Evolutionary conservation across 805 yeast genomes (phyloP).

Genomic region (Kuraishia borneana): DNA sequence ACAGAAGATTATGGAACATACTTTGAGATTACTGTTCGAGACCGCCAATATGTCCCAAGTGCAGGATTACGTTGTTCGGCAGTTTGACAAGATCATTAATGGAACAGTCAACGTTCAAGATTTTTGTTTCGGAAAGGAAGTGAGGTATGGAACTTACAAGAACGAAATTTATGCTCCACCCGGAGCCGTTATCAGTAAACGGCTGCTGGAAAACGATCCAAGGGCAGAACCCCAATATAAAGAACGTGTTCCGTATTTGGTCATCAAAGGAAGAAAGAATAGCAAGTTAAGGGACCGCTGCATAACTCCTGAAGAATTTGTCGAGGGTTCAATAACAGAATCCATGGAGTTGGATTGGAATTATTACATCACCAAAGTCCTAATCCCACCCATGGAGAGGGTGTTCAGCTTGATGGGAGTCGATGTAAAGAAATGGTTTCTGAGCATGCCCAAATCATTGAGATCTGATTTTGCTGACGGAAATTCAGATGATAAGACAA

Average conservation of each 20-base stretch:
- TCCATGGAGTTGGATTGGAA: conserved; percentile 55
- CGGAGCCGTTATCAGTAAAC: conserved; percentile 76
- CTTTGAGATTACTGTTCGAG: conserved; percentile 59
- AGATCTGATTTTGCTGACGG: conserved; percentile 1
- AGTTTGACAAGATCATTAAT: conserved; percentile 55
- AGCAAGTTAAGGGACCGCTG: conserved; percentile 66
- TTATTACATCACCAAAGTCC: conserved; percentile 73
- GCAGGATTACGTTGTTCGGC: conserved; percentile 49
- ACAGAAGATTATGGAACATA: conserved; percentile 66
- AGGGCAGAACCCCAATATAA: conserved; percentile 77
- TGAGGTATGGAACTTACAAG: conserved; percentile 73
- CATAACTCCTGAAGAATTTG: conserved; percentile 47
- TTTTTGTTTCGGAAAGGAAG: conserved; percentile 88
- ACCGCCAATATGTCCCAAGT: conserved; percentile 61
- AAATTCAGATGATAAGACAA: background rate
- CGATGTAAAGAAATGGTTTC: conserved; percentile 67
- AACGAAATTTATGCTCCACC: conserved; percentile 71
- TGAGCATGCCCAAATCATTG: conserved; percentile 42
- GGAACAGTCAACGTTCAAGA: conserved; percentile 65
- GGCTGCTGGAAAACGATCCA: conserved; percentile 49
- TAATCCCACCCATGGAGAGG: conserved; percentile 86
- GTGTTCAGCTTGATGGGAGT: conserved; percentile 77
- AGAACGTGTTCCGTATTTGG: conserved; percentile 84
- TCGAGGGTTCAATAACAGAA: background rate
- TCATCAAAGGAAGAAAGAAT: conserved; percentile 43